These are phyloP conservation scores for Cyclotella baltica DNA, from an alignment of 108 stramenopile genomes.

Conservation along the genomic window DNA sequence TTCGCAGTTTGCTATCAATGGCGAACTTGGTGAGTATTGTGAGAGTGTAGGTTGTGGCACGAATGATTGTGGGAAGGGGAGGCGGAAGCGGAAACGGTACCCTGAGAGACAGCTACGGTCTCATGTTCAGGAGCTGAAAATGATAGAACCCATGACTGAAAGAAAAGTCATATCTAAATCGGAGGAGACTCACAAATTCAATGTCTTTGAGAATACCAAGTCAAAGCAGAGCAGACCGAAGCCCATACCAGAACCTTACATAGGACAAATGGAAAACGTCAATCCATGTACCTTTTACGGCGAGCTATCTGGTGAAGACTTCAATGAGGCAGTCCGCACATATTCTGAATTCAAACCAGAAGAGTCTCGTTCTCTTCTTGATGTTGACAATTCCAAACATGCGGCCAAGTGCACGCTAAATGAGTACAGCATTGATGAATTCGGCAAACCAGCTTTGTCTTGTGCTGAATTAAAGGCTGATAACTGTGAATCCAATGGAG, in stretches of 20 bases:
- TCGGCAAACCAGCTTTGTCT: background rate
- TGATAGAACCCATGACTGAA: background rate
- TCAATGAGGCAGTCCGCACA: background rate
- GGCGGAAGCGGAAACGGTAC: no score
- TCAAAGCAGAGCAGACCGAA: background rate
- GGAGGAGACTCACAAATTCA: no score
- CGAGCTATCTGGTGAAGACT: background rate
- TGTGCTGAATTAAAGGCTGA: slow-evolving; percentile 1
- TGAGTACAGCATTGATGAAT: slow-evolving; percentile 31
- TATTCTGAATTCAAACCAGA: slow-evolving; percentile 9
- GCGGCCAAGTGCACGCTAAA: slow-evolving; percentile 19
- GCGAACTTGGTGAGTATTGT: slow-evolving; percentile 4
- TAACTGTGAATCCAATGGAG: slow-evolving; percentile 1
- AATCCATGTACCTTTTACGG: background rate
- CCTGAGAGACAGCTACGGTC: no score
- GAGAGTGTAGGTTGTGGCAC: background rate
- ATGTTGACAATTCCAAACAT: background rate
- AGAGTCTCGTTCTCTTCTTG: slow-evolving; percentile 1
- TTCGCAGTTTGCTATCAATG: slow-evolving; percentile 17
- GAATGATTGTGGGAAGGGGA: slow-evolving; percentile 9
- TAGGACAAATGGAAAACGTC: background rate
- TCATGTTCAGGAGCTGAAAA: no score
- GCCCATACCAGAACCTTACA: no score
- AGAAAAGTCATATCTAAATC: no score
- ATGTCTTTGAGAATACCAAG: no score